phyloP scores from a whole-genome alignment of 345 rosid species.

The Salix purpurea region DNA sequence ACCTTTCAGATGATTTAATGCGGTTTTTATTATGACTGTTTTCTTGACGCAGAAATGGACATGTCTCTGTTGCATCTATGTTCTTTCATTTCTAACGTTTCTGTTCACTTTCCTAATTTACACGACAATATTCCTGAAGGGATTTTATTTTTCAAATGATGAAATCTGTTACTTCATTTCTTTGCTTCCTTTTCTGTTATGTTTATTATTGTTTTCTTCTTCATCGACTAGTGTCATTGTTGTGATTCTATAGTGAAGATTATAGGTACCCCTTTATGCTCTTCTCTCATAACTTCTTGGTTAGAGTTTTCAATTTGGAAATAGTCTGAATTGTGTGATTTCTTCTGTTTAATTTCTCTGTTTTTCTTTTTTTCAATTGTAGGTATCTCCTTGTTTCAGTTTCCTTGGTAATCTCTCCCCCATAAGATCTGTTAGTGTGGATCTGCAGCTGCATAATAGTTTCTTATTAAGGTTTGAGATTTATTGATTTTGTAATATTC shows the following conservation, averaged over 20 bases:
- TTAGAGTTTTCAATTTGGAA: background rate
- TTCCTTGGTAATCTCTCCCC: conserved; percentile 30
- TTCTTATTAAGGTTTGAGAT: conserved; percentile 22
- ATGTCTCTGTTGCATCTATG: background rate
- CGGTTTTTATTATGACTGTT: background rate
- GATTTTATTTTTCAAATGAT: background rate
- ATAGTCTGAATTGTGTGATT: background rate
- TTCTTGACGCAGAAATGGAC: background rate
- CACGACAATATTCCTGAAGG: background rate
- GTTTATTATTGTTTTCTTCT: background rate
- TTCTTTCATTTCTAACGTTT: background rate
- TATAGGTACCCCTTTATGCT: background rate
- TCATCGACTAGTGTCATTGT: background rate
- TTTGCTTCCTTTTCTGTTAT: background rate
- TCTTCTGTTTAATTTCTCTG: background rate
- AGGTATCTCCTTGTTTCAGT: conserved; percentile 31
- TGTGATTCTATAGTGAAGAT: background rate
- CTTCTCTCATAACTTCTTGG: background rate
- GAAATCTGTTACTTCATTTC: background rate
- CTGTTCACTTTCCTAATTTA: background rate
- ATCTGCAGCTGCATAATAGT: conserved; percentile 8
- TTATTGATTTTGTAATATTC: background rate
- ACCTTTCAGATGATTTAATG: background rate
- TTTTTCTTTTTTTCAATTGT: background rate
- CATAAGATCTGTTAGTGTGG: conserved; percentile 15